Conservation (phyloP, 1,284 basidiomycete genomes). For the Malassezia arunalokei region DNA sequence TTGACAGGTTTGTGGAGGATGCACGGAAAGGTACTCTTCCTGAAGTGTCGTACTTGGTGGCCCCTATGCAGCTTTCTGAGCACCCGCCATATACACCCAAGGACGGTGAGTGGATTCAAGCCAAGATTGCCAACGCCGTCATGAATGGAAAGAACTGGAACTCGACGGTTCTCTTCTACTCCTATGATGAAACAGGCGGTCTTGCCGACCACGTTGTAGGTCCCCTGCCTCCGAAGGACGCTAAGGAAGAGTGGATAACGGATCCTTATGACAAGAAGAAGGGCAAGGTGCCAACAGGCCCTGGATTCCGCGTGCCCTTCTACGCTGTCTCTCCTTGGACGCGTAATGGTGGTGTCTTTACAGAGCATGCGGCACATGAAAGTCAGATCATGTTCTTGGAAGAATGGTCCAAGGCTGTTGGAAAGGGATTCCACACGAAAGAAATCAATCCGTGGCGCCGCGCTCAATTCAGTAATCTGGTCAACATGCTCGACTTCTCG, state of each 20-base stretch:
- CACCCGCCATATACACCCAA: constrained; percentile 29
- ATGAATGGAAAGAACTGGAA: constrained; percentile 23
- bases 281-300: constrained; percentile 23
- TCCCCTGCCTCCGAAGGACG: constrained; percentile 12
- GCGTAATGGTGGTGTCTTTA: constrained; percentile 31
- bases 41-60: constrained; percentile 32
- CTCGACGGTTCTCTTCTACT: constrained; percentile 27
- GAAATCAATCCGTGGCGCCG: constrained; percentile 30
- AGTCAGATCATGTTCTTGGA: constrained; percentile 34
- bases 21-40: constrained; percentile 27
- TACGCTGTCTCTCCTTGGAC: constrained; percentile 32
- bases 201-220: constrained; percentile 31
- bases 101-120: constrained; percentile 35
- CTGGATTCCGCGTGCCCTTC: constrained; percentile 38
- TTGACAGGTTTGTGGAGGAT: constrained; percentile 28
- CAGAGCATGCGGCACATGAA: constrained; percentile 29
- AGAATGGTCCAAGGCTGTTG: constrained; percentile 30
- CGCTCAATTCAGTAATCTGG: constrained; percentile 28
- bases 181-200: constrained; percentile 38
- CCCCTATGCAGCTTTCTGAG: constrained; percentile 29
- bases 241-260: constrained; percentile 25
- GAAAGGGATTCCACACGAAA: constrained; percentile 22
- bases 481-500: constrained; percentile 31
- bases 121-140: constrained; percentile 29
- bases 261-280: constrained; percentile 25